Conservation (phyloP, 2,329 filamentous ascomycete species). For the Microsporum audouinii region DNA sequence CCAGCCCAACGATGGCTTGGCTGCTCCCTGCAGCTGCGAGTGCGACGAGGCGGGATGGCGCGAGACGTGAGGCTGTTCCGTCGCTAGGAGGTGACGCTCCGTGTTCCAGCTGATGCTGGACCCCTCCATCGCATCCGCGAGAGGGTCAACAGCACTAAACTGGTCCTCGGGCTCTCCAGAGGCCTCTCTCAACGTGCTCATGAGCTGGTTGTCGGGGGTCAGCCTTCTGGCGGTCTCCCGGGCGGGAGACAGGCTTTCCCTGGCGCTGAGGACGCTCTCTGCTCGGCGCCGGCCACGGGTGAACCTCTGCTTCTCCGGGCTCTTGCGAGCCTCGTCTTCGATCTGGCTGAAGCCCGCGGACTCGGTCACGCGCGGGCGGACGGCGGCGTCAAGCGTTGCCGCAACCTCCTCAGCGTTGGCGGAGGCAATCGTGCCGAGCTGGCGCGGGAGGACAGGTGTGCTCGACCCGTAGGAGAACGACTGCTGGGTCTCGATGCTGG, state of each 20-base stretch:
- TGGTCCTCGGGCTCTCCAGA: constrained; percentile 12
- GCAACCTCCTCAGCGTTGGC: constrained; percentile 26
- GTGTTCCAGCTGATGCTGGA: constrained; percentile 15
- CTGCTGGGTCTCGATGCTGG: constrained; percentile 28
- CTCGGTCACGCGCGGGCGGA: constrained; percentile 17
- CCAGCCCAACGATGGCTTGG: background rate
- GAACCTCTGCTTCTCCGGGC: constrained; percentile 6
- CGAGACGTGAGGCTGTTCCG: background rate
- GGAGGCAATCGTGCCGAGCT: constrained; percentile 22
- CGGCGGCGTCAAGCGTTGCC: constrained; percentile 23
- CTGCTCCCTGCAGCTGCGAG: background rate
- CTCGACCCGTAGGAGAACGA: constrained; percentile 34
- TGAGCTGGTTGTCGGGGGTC: constrained; percentile 18
- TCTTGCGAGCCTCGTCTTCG: constrained; percentile 11
- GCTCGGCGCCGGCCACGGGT: constrained; percentile 9
- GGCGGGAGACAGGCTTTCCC: background rate
- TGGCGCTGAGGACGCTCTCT: background rate
- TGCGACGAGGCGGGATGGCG: background rate
- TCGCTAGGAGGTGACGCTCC: constrained; percentile 10
- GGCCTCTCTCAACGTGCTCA: constrained; percentile 15
- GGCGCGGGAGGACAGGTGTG: constrained; percentile 26
- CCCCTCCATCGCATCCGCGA: constrained; percentile 6
- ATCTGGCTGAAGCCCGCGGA: constrained; percentile 18
- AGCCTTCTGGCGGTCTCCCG: background rate
- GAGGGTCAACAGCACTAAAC: background rate